These are phyloP conservation scores for Phytophthora chlamydospora DNA, from an alignment of 352 stramenopile genomes.

Conservation along the genomic window DNA sequence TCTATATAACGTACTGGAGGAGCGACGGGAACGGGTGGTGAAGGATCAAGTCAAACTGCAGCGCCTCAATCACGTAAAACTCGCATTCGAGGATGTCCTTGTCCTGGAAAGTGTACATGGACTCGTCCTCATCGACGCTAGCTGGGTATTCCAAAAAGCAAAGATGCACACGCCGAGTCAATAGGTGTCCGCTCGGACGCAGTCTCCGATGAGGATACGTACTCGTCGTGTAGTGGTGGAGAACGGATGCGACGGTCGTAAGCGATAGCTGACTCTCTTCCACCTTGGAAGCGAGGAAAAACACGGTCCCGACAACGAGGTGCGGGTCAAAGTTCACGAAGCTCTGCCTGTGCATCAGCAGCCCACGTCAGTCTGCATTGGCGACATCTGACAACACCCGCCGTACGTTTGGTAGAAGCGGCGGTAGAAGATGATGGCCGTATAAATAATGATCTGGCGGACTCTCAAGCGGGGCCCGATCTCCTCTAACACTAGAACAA, in stretches of 20 bases:
- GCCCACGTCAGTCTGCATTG: neutral
- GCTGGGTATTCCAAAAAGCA: slow-evolving; percentile 34
- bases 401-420: slow-evolving; percentile 89
- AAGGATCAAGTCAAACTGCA: slow-evolving; percentile 90
- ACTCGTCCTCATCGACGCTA: slow-evolving; percentile 84
- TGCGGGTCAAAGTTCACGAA: slow-evolving; percentile 91
- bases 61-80: slow-evolving; percentile 89
- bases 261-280: slow-evolving; percentile 88
- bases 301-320: slow-evolving; percentile 83
- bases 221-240: slow-evolving; percentile 90
- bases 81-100: slow-evolving; percentile 92
- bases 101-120: slow-evolving; percentile 90
- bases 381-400: neutral
- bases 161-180: slow-evolving; percentile 2
- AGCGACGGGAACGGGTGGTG: slow-evolving; percentile 86
- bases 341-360: slow-evolving; percentile 70
- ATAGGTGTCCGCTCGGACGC: neutral
- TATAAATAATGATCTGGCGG: slow-evolving; percentile 92
- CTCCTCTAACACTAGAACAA: slow-evolving; percentile 74
- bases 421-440: slow-evolving; percentile 89
- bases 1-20: slow-evolving; percentile 59
- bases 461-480: slow-evolving; percentile 82
- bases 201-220: slow-evolving; percentile 5
- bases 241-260: slow-evolving; percentile 75
- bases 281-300: slow-evolving; percentile 89